Percentiles rank a stretch among this genome's conserved stretches.
phyloP scores from a whole-genome alignment of 2,329 filamentous ascomycete species.

The Aschersonia sp. region DNA sequence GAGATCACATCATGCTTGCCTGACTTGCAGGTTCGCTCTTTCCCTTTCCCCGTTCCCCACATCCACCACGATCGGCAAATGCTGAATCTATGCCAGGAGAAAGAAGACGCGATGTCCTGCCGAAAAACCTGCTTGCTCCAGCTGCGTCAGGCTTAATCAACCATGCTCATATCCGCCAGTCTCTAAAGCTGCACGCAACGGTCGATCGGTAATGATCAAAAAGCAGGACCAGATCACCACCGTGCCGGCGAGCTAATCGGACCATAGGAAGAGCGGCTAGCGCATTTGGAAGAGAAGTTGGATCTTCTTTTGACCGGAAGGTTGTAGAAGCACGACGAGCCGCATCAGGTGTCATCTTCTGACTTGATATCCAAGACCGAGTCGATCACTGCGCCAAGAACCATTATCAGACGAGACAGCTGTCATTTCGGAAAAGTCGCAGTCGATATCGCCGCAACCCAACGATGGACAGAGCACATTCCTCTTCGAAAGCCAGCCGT shows the following conservation, averaged over 20 bases:
- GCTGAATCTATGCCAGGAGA: constrained; percentile 13
- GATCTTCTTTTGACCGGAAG: constrained; percentile 31
- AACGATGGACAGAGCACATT: constrained; percentile 10
- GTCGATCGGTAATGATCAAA: constrained; percentile 24
- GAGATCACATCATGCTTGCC: constrained; percentile 26
- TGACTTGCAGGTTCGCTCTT: constrained; percentile 29
- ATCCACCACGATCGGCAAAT: neutral
- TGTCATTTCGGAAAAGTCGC: constrained; percentile 18
- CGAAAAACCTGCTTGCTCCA: constrained; percentile 35
- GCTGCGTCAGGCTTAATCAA: constrained; percentile 32
- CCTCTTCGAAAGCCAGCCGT: constrained; percentile 8
- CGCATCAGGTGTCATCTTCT: constrained; percentile 9
- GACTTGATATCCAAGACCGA: constrained; percentile 14
- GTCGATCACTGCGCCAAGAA: constrained; percentile 12
- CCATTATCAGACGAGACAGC: constrained; percentile 15
- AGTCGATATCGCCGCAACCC: constrained; percentile 15
- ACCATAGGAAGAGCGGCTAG: constrained; percentile 32
- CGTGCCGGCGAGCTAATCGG: neutral
- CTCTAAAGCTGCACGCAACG: constrained; percentile 21
- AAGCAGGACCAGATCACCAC: neutral
- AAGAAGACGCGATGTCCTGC: constrained; percentile 38
- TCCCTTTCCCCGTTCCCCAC: neutral
- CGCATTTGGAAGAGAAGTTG: constrained; percentile 35
- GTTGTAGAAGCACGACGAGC: constrained; percentile 8
- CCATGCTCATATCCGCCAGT: constrained; percentile 28